phyloP scores from a whole-genome alignment of 768 basidiomycete species.

The Russula dissimulans region DNA sequence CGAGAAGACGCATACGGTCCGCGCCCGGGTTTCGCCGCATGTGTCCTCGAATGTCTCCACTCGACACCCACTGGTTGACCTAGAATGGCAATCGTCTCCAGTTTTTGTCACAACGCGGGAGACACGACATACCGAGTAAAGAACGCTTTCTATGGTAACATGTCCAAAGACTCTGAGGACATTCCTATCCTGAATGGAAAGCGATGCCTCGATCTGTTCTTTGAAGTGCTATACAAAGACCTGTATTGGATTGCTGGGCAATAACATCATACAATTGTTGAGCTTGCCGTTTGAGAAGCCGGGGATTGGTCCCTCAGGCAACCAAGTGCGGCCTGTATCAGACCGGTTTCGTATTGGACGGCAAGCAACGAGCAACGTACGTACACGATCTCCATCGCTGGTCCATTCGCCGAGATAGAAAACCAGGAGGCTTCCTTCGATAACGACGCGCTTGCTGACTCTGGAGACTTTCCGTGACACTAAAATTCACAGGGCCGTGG shows the following conservation, averaged over 20 bases:
- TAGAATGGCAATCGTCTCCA: conserved; percentile 14
- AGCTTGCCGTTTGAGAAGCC: conserved; percentile 4
- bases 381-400: conserved; percentile 29
- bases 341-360: background rate
- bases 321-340: conserved; percentile 5
- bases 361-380: conserved; percentile 19
- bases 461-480: conserved; percentile 28
- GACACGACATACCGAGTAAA: conserved; percentile 9
- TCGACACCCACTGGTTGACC: conserved; percentile 41
- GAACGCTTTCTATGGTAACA: conserved; percentile 25
- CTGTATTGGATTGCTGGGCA: too few species aligned
- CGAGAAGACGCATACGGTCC: conserved; percentile 31
- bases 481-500: background rate
- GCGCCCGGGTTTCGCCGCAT: conserved; percentile 26
- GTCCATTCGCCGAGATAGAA: conserved; percentile 37
- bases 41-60: conserved; percentile 32
- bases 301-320: conserved; percentile 3
- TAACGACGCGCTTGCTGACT: conserved; percentile 25
- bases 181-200: conserved; percentile 33
- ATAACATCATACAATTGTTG: background rate
- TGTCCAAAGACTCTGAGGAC: conserved; percentile 33
- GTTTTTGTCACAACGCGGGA: background rate
- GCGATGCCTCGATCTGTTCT: conserved; percentile 36
- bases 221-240: conserved; percentile 30
- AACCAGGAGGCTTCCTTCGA: conserved; percentile 33